phyloP scores from a whole-genome alignment of 208 protist genomes.

The Borovskyia barvae region DNA sequence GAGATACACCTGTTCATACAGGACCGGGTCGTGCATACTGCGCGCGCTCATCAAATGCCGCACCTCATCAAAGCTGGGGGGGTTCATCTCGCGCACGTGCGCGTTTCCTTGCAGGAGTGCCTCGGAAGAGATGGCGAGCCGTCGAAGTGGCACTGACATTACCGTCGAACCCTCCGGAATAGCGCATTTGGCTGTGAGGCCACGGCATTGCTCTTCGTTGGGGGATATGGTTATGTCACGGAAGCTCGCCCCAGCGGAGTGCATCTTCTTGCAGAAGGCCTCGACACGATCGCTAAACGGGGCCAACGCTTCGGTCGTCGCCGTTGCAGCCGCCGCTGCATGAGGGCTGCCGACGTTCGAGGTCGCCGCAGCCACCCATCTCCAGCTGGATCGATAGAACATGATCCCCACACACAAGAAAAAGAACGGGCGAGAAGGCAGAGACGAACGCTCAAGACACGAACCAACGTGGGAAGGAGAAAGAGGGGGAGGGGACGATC shows the following conservation, averaged over 20 bases:
- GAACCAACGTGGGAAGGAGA: no score
- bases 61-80: constrained; percentile 59
- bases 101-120: constrained; percentile 30
- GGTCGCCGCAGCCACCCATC: no score
- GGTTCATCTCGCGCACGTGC: constrained; percentile 18
- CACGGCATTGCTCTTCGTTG: constrained; percentile 36
- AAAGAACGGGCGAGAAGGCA: no score
- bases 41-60: constrained; percentile 42
- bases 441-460: no score
- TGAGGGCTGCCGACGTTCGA: no score
- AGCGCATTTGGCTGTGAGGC: constrained; percentile 39
- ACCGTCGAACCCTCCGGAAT: constrained; percentile 63
- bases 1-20: constrained; percentile 74
- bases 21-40: constrained; percentile 62
- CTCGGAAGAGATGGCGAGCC: constrained; percentile 39
- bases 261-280: constrained; percentile 19
- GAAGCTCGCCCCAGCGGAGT: constrained; percentile 28
- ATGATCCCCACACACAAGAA: no score
- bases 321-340: no score
- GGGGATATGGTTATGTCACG: constrained; percentile 48
- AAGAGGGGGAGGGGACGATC: no score
- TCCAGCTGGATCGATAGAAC: no score
- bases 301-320: constrained; percentile 3
- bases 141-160: constrained; percentile 52
- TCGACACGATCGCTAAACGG: constrained; percentile 22